These are phyloP conservation scores for Flaveria linearis DNA, from an alignment of 129 eudicot genomes.

Conservation along the genomic window DNA sequence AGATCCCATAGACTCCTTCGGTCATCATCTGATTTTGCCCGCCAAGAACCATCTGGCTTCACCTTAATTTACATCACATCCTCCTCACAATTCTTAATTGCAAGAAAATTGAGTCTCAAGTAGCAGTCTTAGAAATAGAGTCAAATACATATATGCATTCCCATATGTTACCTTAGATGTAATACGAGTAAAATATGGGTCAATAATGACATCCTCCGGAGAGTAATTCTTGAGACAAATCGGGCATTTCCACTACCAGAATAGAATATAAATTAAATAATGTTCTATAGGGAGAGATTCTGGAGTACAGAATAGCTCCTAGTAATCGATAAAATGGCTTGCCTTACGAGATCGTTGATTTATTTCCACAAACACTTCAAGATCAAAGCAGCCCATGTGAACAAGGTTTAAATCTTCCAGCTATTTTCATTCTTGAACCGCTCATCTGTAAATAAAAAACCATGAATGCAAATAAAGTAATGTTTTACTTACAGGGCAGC, in stretches of 20 bases:
- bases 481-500: slow-evolving; percentile 82
- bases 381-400: slow-evolving; percentile 97
- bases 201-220: slow-evolving; percentile 78
- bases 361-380: slow-evolving; percentile 86
- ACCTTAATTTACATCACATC: slow-evolving; percentile 87
- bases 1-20: slow-evolving; percentile 69
- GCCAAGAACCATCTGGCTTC: slow-evolving; percentile 96
- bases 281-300: background rate
- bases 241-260: slow-evolving; percentile 98
- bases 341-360: slow-evolving; percentile 91
- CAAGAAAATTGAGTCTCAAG: background rate
- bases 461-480: background rate
- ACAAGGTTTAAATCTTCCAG: slow-evolving; percentile 91
- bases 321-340: slow-evolving; percentile 29
- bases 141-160: background rate
- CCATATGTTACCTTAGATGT: slow-evolving; percentile 71
- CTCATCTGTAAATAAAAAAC: slow-evolving; percentile 64
- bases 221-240: slow-evolving; percentile 88
- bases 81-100: slow-evolving; percentile 68
- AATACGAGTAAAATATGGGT: slow-evolving; percentile 81
- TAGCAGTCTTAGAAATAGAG: background rate
- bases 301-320: background rate
- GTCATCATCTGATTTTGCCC: slow-evolving; percentile 75
- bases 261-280: background rate
- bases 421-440: slow-evolving; percentile 90